Percentiles rank a stretch among this genome's conserved stretches.
Evolutionary conservation across 2,329 filamentous ascomycete species (phyloP).

Genomic region (Pseudogymnoascus sp.): DNA sequence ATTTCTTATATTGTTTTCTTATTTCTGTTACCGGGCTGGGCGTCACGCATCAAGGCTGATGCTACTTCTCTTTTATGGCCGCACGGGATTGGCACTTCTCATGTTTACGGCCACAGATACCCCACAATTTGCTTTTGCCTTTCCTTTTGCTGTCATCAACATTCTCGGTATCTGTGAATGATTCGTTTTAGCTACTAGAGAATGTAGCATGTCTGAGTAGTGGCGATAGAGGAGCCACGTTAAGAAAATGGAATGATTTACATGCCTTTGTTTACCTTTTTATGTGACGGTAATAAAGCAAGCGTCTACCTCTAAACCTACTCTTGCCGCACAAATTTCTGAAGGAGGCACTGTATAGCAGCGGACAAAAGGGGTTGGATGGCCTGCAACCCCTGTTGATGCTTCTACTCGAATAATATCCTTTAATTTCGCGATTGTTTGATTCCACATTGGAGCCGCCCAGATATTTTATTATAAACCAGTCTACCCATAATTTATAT

Average conservation of each 20-base stretch:
- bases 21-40: neutral
- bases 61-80: neutral
- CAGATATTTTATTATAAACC: neutral
- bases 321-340: neutral
- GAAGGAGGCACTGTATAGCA: neutral
- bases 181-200: neutral
- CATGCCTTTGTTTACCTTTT: neutral
- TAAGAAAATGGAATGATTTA: neutral
- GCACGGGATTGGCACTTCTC: neutral
- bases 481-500: neutral
- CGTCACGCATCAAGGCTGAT: neutral
- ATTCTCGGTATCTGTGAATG: neutral
- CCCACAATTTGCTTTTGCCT: neutral
- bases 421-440: neutral
- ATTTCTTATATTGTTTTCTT: neutral
- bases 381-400: slow-evolving; percentile 22
- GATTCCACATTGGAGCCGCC: neutral
- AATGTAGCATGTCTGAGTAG: neutral
- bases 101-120: neutral
- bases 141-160: neutral
- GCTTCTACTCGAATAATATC: slow-evolving; percentile 26
- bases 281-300: neutral
- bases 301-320: neutral
- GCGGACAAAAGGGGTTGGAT: neutral
- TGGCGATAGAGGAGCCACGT: neutral